Conservation (phyloP, 2,329 filamentous ascomycete genomes). For the Aspergillus sp. region DNA sequence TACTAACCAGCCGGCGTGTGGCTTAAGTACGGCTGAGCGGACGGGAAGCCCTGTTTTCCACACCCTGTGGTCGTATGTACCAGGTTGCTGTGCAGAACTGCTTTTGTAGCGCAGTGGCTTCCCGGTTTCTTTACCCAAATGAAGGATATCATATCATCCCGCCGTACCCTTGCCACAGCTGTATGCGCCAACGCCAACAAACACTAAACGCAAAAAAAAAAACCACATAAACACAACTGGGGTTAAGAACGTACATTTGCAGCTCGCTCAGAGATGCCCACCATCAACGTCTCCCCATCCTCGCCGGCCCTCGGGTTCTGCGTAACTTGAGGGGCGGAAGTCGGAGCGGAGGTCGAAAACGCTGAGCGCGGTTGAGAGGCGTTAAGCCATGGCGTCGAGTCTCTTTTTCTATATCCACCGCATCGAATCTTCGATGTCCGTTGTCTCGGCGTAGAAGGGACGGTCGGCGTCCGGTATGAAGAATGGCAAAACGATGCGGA, state of each 20-base stretch:
- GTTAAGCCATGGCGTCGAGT: background rate
- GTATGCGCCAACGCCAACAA: background rate
- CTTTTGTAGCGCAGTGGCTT: slow-evolving; percentile 15
- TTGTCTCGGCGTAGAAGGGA: slow-evolving; percentile 1
- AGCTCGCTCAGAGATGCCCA: slow-evolving; percentile 82
- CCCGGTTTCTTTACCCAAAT: background rate
- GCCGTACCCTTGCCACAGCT: slow-evolving; percentile 1
- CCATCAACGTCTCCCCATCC: slow-evolving; percentile 76
- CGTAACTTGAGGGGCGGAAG: slow-evolving; percentile 43
- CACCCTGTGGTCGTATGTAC: slow-evolving; percentile 48
- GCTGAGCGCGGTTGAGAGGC: slow-evolving; percentile 21
- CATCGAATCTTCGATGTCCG: background rate
- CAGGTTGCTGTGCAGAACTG: slow-evolving; percentile 2
- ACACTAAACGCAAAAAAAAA: background rate
- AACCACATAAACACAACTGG: background rate
- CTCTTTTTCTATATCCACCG: background rate
- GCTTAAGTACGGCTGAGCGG: slow-evolving; percentile 50
- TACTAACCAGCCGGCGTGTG: slow-evolving; percentile 48
- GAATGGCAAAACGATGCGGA: slow-evolving; percentile 31
- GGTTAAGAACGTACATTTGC: slow-evolving; percentile 61
- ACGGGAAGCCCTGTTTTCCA: slow-evolving; percentile 49
- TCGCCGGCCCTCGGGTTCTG: slow-evolving; percentile 77
- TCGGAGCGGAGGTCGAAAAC: slow-evolving; percentile 37
- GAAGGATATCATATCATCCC: background rate
- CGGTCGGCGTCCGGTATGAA: slow-evolving; percentile 17